phyloP scores from a whole-genome alignment of 768 basidiomycete genomes.

The Coprinellus micaceus region DNA sequence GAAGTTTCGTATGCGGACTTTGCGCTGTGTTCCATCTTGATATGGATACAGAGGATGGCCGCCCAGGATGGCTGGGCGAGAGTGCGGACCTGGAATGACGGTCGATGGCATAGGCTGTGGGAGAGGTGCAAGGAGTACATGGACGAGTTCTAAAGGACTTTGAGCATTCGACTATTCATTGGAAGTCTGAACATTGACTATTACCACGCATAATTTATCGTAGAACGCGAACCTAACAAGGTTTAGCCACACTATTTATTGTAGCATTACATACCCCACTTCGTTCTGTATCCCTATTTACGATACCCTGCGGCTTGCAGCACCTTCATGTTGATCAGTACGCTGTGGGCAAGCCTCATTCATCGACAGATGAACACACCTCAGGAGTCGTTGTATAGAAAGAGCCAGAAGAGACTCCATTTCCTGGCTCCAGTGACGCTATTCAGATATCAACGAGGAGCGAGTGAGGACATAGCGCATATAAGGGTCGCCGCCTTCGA shows the following conservation, averaged over 20 bases:
- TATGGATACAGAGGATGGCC: slow-evolving; percentile 72
- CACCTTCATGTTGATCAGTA: background rate
- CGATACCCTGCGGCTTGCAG: background rate
- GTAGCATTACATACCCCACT: background rate
- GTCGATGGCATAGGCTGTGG: slow-evolving; percentile 62
- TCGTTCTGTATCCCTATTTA: background rate
- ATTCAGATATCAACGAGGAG: too few relatives aligned
- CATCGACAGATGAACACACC: too few relatives aligned
- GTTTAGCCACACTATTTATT: background rate
- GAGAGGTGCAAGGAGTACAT: slow-evolving; percentile 62
- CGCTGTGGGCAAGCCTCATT: too few relatives aligned
- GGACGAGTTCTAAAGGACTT: slow-evolving; percentile 51
- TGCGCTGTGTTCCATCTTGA: slow-evolving; percentile 63
- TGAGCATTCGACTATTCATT: slow-evolving; percentile 1
- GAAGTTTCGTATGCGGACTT: slow-evolving; percentile 74
- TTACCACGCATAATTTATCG: too few relatives aligned
- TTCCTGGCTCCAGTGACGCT: too few relatives aligned
- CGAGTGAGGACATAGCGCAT: too few relatives aligned
- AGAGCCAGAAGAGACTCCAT: too few relatives aligned
- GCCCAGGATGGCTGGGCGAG: slow-evolving; percentile 72
- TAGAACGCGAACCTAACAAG: background rate
- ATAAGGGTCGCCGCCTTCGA: too few relatives aligned
- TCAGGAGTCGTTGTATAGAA: too few relatives aligned
- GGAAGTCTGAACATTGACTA: slow-evolving; percentile 4
- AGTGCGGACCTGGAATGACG: slow-evolving; percentile 66